phyloP scores from a whole-genome alignment of 805 yeast genomes.

The Blastobotrys mokoenaii region DNA sequence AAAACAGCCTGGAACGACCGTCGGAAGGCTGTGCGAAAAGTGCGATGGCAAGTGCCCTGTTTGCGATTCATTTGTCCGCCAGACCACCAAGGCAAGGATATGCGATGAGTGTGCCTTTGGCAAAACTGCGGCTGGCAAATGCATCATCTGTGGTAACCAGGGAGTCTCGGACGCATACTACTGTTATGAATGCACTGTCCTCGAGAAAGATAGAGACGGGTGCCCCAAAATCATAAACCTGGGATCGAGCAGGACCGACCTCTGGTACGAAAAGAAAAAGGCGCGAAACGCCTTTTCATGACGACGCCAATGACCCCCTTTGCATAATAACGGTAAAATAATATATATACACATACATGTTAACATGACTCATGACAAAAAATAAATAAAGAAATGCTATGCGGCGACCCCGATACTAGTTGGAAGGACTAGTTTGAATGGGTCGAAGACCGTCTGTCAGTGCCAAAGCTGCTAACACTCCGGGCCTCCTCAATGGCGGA shows the following conservation, averaged over 20 bases:
- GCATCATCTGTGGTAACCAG: slow-evolving; percentile 68
- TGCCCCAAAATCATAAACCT: slow-evolving; percentile 79
- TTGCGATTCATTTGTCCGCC: slow-evolving; percentile 79
- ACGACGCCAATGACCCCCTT: background rate
- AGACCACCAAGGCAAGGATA: slow-evolving; percentile 54
- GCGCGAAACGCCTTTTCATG: background rate
- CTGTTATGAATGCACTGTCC: slow-evolving; percentile 74
- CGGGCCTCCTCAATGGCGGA: too few relatives aligned
- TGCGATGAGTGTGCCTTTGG: slow-evolving; percentile 87
- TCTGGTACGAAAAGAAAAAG: slow-evolving; percentile 43
- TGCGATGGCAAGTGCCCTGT: slow-evolving; percentile 91
- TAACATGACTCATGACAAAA: background rate
- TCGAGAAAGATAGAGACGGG: slow-evolving; percentile 82
- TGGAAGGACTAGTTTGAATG: background rate
- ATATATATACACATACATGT: too few relatives aligned
- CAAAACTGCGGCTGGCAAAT: slow-evolving; percentile 42
- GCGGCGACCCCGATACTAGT: too few relatives aligned
- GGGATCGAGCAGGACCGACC: slow-evolving; percentile 67
- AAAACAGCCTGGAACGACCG: slow-evolving; percentile 69
- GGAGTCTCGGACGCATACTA: slow-evolving; percentile 69
- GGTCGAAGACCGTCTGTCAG: background rate
- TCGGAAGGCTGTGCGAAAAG: slow-evolving; percentile 68
- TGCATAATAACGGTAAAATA: background rate
- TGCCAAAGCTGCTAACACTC: background rate
- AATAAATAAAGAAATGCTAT: background rate